Conservation (phyloP, 371 early-diverging fungal species). For the Saksenaea vasiformis region DNA sequence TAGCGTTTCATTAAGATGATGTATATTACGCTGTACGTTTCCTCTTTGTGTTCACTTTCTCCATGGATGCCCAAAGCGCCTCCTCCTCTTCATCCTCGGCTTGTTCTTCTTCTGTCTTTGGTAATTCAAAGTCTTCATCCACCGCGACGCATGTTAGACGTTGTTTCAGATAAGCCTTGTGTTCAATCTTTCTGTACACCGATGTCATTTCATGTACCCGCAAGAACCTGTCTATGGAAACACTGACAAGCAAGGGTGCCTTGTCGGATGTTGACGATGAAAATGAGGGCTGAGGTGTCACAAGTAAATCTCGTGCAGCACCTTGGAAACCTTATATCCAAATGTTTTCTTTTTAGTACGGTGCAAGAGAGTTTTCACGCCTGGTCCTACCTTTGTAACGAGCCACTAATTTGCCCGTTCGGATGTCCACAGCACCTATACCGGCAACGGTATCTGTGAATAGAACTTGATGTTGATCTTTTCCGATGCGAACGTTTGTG, state of each 20-base stretch:
- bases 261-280: conserved; percentile 10
- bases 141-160: conserved; percentile 69
- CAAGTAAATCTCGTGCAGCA: conserved; percentile 60
- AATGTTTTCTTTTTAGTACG: background rate
- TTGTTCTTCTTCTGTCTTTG: conserved; percentile 34
- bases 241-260: conserved; percentile 53
- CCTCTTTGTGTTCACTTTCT: conserved; percentile 34
- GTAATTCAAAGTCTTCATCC: conserved; percentile 54
- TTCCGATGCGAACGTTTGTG: conserved; percentile 46
- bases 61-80: conserved; percentile 59
- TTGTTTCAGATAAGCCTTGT: conserved; percentile 84
- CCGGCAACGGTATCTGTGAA: conserved; percentile 79
- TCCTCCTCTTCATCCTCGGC: conserved; percentile 53
- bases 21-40: conserved; percentile 11
- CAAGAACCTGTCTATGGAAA: conserved; percentile 77
- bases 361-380: background rate
- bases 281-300: conserved; percentile 32
- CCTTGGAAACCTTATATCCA: conserved; percentile 64
- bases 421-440: conserved; percentile 67
- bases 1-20: background rate
- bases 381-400: conserved; percentile 46
- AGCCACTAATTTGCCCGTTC: conserved; percentile 54
- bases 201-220: conserved; percentile 73
- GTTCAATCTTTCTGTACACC: conserved; percentile 54
- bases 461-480: conserved; percentile 60